A percentile compares a stretch with the other conserved stretches of the same genome.
These are phyloP conservation scores for Fomitopsis palustris DNA, from an alignment of 1,284 basidiomycete genomes.

Conservation along the genomic window DNA sequence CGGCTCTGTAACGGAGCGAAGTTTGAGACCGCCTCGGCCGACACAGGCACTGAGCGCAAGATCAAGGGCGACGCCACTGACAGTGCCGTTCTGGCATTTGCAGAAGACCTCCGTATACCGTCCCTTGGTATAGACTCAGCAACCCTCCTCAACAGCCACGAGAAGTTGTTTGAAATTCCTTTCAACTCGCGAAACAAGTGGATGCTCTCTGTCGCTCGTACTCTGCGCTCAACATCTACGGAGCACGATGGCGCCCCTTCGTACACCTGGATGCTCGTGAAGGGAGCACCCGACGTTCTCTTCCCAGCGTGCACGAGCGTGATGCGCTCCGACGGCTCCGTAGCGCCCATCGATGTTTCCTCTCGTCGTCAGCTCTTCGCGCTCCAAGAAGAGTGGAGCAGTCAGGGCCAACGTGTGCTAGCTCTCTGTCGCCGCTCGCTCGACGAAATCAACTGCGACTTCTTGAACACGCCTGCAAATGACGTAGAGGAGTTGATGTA, in stretches of 20 bases:
- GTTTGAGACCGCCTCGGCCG: conserved; percentile 40
- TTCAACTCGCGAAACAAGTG: conserved; percentile 71
- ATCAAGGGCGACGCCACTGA: conserved; percentile 67
- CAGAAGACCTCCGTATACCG: conserved; percentile 38
- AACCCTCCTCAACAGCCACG: conserved; percentile 23
- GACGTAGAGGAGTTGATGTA: conserved; percentile 36
- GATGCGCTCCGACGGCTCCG: conserved; percentile 35
- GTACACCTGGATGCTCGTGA: conserved; percentile 39
- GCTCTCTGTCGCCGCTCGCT: conserved; percentile 38
- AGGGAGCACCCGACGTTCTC: conserved; percentile 60
- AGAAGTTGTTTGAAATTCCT: conserved; percentile 41
- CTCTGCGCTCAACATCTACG: background rate
- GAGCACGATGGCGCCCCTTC: conserved; percentile 11
- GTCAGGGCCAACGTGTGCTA: conserved; percentile 60
- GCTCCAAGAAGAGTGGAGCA: conserved; percentile 50
- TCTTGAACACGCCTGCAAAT: conserved; percentile 31
- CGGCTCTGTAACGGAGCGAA: conserved; percentile 62
- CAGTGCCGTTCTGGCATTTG: conserved; percentile 59
- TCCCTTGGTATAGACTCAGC: conserved; percentile 18
- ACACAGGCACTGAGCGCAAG: conserved; percentile 31
- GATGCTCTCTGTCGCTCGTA: conserved; percentile 47
- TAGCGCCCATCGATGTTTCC: conserved; percentile 31
- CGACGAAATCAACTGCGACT: conserved; percentile 11
- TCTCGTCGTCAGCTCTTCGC: conserved; percentile 28
- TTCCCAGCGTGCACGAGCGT: conserved; percentile 42